phyloP scores from a whole-genome alignment of 768 basidiomycete species.

The Tulasnella calospora region DNA sequence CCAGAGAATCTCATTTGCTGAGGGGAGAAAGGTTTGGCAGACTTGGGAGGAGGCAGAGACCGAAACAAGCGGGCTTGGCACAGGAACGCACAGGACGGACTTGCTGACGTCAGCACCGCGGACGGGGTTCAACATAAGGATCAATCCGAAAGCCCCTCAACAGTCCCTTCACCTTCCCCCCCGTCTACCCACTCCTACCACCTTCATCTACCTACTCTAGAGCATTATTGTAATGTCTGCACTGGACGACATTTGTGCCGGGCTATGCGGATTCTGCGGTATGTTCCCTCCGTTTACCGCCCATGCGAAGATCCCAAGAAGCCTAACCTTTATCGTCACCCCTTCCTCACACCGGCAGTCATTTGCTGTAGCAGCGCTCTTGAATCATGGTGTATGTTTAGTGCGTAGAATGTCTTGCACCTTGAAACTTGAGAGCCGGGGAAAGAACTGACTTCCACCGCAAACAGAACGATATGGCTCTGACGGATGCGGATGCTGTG shows the following conservation, averaged over 20 bases:
- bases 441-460: background rate
- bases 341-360: background rate
- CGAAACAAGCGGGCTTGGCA: background rate
- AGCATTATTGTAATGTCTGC: background rate
- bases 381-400: background rate
- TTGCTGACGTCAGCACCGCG: background rate
- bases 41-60: background rate
- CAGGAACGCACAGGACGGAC: background rate
- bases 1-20: background rate
- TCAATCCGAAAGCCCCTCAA: background rate
- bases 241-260: slow-evolving; percentile 3
- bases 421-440: background rate
- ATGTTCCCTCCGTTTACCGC: background rate
- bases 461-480: background rate
- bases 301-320: background rate
- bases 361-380: background rate
- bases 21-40: background rate
- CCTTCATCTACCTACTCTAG: background rate
- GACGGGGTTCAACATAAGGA: background rate
- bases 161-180: too few relatives aligned
- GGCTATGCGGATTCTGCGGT: background rate
- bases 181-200: background rate
- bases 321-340: background rate
- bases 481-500: background rate
- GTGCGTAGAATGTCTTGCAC: background rate